Evolutionary conservation across 2,329 filamentous ascomycete genomes (phyloP), one percentile per base, ranked within the genome.

Genomic region (Exophiala alcalophila): DNA sequence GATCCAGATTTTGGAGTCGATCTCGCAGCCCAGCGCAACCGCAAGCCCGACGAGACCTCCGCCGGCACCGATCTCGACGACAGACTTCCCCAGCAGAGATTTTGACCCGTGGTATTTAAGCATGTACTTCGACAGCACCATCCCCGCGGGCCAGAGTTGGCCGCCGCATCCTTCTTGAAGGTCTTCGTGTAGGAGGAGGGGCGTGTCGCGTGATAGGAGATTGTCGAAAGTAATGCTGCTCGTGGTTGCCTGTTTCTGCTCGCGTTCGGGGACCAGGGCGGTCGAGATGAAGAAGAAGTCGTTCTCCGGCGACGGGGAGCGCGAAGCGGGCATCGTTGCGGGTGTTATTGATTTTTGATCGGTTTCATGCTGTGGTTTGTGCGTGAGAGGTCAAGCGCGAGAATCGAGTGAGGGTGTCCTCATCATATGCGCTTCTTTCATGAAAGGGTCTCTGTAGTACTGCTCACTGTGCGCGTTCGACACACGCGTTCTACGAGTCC

Each of bases 101-200:
- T 24, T 11, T 30, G 35, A 29, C 33, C 40, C 40, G 43, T 53
- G 53, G n/a, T 51, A 46, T 39, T 25, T 44, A 23, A 97, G 73
- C 75, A 97, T 77, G 62, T 97, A 94, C 65, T 84, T 87, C 14
- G 85, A 78, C 39, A 98, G 72, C 11, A 92, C 78, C 80, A 94
- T 85, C 8, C 92, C 92, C 1, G 91, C 91, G 3, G 90, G 91
- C 92, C 92, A 97, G 8, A 94, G 76, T 66, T 94, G 86, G 2
- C 92, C 92, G 34, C 92, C 92, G 64, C 92, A 97, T 48, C 92
- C 92, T 51, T 86, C 80, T 44, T 78, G 80, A 33, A 95, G 76
- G 65, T 97, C 90, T 64, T 96, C 89, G 58, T 86, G 84, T 11
- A 97, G 77, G 47, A 77, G 73, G 49, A 97, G 74, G 28, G 54